Evolutionary conservation across 2,329 filamentous ascomycete genomes (phyloP).

Genomic region (Neurospora sp.): DNA sequence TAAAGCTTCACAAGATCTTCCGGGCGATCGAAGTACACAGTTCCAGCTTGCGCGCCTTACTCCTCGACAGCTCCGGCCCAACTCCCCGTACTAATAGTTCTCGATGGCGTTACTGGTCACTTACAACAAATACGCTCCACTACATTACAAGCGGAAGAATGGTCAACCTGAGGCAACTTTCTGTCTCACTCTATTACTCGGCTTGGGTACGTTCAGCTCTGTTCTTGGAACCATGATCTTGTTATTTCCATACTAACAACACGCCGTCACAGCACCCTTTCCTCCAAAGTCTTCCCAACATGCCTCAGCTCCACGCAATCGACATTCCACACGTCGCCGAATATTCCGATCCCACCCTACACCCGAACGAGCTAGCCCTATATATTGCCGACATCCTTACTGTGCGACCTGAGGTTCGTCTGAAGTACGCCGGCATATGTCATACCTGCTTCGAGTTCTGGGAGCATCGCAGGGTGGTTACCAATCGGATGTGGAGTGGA

Average conservation of each 20-base stretch:
- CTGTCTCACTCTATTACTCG: slow-evolving; percentile 61
- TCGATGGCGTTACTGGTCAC: slow-evolving; percentile 61
- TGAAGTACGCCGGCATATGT: slow-evolving; percentile 70
- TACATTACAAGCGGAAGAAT: slow-evolving; percentile 73
- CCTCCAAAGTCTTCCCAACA: slow-evolving; percentile 61
- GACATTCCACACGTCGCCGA: slow-evolving; percentile 21
- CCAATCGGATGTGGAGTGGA: slow-evolving; percentile 11
- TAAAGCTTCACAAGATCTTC: slow-evolving; percentile 63
- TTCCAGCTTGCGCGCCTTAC: slow-evolving; percentile 58
- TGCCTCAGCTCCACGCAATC: slow-evolving; percentile 54
- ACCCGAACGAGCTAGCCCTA: slow-evolving; percentile 61
- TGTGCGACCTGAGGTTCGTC: slow-evolving; percentile 62
- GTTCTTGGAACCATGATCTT: not conserved
- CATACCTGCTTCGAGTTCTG: slow-evolving; percentile 75
- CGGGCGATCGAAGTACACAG: slow-evolving; percentile 62
- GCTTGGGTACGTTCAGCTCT: slow-evolving; percentile 57
- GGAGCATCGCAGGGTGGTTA: slow-evolving; percentile 39
- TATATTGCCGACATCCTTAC: slow-evolving; percentile 73
- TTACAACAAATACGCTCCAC: slow-evolving; percentile 56
- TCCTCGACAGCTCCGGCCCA: slow-evolving; percentile 56
- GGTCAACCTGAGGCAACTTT: slow-evolving; percentile 60
- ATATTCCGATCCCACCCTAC: slow-evolving; percentile 25
- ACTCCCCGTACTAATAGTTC: slow-evolving; percentile 23
- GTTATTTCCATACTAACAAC: slow-evolving; percentile 1
- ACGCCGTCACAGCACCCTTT: slow-evolving; percentile 55